Evolutionary conservation across 176 grass and related monocot genomes (phyloP).

Genomic region (Carex cristatella): DNA sequence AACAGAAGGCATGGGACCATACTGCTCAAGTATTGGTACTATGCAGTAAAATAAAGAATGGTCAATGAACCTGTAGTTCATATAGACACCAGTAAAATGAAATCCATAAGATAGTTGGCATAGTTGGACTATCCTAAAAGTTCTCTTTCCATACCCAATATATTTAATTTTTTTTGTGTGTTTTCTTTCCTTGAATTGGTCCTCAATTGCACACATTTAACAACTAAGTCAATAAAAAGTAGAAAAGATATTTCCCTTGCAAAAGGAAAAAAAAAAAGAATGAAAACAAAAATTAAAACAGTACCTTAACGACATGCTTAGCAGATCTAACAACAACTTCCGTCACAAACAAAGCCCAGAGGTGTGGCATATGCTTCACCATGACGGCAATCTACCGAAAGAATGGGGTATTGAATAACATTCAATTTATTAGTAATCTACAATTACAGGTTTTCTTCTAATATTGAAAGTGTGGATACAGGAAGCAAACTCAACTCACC

Average conservation of each 20-base stretch:
- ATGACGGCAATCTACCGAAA: conserved; percentile 65
- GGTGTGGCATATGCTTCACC: conserved; percentile 75
- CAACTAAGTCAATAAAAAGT: background rate
- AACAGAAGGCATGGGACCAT: background rate
- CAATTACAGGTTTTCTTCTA: conserved; percentile 15
- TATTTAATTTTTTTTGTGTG: background rate
- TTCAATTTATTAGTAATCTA: background rate
- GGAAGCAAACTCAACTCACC: conserved; percentile 40
- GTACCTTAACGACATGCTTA: conserved; percentile 91
- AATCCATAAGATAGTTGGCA: background rate
- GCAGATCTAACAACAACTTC: conserved; percentile 91
- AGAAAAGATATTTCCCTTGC: conserved; percentile 22
- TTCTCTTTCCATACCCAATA: background rate
- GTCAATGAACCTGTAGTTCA: background rate
- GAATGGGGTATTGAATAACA: conserved; percentile 17
- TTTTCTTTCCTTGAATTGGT: background rate
- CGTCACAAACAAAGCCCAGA: conserved; percentile 62
- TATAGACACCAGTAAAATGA: background rate
- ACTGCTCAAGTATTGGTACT: background rate
- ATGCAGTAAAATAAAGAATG: background rate
- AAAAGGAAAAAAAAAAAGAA: background rate
- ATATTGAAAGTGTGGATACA: background rate
- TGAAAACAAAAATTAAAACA: background rate
- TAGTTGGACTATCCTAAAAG: background rate
- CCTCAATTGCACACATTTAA: background rate